A percentile compares a stretch with the other conserved stretches of the same genome.
phyloP scores from a whole-genome alignment of 2,329 filamentous ascomycete genomes.

The Ambrosiella xylebori region DNA sequence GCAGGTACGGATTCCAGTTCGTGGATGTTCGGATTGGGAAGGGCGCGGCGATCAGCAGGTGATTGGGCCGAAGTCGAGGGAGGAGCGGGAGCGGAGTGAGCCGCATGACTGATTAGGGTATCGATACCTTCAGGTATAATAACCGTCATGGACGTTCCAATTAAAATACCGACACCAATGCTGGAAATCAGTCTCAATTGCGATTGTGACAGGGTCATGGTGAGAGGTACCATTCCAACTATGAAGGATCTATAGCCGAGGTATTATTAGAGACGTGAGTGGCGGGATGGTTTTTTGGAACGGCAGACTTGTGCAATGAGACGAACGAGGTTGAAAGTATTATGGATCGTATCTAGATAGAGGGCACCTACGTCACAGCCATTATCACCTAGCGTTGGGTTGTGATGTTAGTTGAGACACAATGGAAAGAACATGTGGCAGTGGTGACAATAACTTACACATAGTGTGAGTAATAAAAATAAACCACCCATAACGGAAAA shows the following conservation, averaged over 20 bases:
- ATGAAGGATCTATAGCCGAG: conserved; percentile 59
- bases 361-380: conserved; percentile 36
- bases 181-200: conserved; percentile 81
- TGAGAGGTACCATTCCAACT: conserved; percentile 77
- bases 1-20: neutral
- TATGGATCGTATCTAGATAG: conserved; percentile 3
- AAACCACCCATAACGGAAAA: conserved; percentile 22
- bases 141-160: conserved; percentile 87
- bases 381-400: conserved; percentile 33
- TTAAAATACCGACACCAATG: conserved; percentile 81
- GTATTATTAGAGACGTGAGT: conserved; percentile 3
- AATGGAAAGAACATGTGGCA: neutral
- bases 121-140: conserved; percentile 96
- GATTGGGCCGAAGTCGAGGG: neutral
- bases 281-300: conserved; percentile 11
- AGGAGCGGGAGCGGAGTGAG: conserved; percentile 22
- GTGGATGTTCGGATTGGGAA: neutral
- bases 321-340: neutral
- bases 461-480: conserved; percentile 24
- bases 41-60: neutral
- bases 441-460: conserved; percentile 20
- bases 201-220: conserved; percentile 70
- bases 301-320: neutral
- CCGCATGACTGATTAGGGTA: conserved; percentile 39
- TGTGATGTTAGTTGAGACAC: neutral